phyloP scores from a whole-genome alignment of 2,329 filamentous ascomycete genomes.

The Hypoxylon sp. region DNA sequence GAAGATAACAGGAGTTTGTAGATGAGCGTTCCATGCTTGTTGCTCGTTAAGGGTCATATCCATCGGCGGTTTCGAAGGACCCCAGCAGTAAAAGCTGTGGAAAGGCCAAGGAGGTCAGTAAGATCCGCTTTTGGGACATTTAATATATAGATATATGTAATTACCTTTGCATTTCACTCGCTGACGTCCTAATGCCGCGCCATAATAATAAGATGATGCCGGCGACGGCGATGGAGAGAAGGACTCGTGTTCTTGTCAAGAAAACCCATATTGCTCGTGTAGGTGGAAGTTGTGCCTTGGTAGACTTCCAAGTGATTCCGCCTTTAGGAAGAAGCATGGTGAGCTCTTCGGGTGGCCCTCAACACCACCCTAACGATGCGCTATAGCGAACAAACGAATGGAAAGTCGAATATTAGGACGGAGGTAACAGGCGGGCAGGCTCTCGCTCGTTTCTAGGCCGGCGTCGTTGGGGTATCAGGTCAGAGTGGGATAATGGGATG shows the following conservation, averaged over 20 bases:
- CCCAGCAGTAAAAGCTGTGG: conserved; percentile 94
- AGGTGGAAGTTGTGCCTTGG: conserved; percentile 83
- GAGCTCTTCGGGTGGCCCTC: conserved; percentile 59
- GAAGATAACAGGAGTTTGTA: conserved; percentile 94
- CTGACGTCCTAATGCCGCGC: conserved; percentile 85
- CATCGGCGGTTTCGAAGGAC: conserved; percentile 94
- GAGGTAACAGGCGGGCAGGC: conserved; percentile 25
- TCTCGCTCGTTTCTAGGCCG: conserved; percentile 29
- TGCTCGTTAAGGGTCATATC: conserved; percentile 94
- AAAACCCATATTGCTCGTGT: conserved; percentile 79
- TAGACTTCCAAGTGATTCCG: conserved; percentile 92
- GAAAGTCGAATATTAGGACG: conserved; percentile 8
- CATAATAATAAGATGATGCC: conserved; percentile 86
- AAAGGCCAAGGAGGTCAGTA: conserved; percentile 43
- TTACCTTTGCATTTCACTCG: conserved; percentile 92
- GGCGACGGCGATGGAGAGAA: conserved; percentile 79
- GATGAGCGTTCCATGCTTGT: conserved; percentile 87
- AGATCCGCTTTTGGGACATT: conserved; percentile 25
- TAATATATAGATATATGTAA: conserved; percentile 17
- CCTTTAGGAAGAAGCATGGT: conserved; percentile 92
- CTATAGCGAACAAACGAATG: conserved; percentile 41
- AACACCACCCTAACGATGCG: conserved; percentile 57
- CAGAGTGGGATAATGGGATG: conserved; percentile 16
- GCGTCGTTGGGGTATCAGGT: conserved; percentile 30
- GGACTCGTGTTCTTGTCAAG: conserved; percentile 82